phyloP scores from a whole-genome alignment of 257 asterid species.

The Solanum rostratum region DNA sequence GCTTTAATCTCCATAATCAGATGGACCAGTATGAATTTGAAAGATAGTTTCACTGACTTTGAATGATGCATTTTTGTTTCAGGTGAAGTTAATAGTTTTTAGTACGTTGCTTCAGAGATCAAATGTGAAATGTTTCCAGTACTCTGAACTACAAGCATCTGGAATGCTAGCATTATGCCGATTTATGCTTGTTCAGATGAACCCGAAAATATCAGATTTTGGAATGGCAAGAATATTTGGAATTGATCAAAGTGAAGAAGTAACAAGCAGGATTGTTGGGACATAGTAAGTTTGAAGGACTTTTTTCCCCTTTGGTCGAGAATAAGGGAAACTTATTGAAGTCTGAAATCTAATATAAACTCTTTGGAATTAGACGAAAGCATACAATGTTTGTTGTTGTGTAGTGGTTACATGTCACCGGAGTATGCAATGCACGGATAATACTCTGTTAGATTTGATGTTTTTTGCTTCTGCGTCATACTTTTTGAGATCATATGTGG shows the following conservation, averaged over 20 bases:
- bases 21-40: not conserved
- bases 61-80: not conserved
- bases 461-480: constrained; percentile 11
- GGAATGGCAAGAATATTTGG: constrained; percentile 10
- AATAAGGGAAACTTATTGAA: too few species aligned
- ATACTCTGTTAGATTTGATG: constrained; percentile 8
- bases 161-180: constrained; percentile 95
- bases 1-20: not conserved
- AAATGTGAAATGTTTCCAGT: constrained; percentile 21
- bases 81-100: not conserved
- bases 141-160: constrained; percentile 80
- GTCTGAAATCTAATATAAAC: too few species aligned
- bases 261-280: constrained; percentile 8
- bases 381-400: not conserved
- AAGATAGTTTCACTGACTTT: not conserved
- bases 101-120: not conserved
- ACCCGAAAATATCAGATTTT: constrained; percentile 22
- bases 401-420: constrained; percentile 18
- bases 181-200: constrained; percentile 66
- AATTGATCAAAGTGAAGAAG: constrained; percentile 4
- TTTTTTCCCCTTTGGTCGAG: too few species aligned
- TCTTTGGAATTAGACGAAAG: too few species aligned
- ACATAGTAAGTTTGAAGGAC: constrained; percentile 8
- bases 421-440: constrained; percentile 8
- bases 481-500: constrained; percentile 18